These are phyloP conservation scores for Pascua guehoae DNA, from an alignment of 1,284 basidiomycete genomes.

Conservation along the genomic window DNA sequence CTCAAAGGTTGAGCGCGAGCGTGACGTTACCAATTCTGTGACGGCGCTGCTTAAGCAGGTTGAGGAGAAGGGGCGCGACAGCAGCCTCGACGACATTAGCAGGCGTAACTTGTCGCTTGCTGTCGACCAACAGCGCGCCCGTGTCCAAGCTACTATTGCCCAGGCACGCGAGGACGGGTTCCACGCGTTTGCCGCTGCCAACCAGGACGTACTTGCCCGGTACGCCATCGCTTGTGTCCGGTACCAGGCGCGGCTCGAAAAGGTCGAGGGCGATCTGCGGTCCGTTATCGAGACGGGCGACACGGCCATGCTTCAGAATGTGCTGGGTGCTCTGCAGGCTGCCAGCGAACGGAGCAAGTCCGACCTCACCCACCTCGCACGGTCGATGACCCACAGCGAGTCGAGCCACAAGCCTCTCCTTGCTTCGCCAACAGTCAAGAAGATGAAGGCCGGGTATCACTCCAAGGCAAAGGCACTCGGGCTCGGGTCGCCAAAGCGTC, in stretches of 20 bases:
- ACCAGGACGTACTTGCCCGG: slow-evolving; percentile 63
- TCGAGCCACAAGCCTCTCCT: too few species aligned
- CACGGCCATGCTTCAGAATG: too few species aligned
- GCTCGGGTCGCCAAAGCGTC: too few species aligned
- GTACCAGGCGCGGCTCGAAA: slow-evolving; percentile 67
- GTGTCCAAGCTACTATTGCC: slow-evolving; percentile 68
- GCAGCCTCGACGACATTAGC: slow-evolving; percentile 66
- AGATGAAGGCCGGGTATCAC: too few species aligned
- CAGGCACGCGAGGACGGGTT: slow-evolving; percentile 67
- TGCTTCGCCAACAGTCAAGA: too few species aligned
- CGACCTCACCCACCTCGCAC: too few species aligned
- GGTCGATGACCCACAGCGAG: too few species aligned
- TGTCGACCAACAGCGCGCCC: slow-evolving; percentile 62
- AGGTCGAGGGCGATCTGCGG: slow-evolving; percentile 29
- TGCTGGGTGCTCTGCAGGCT: too few species aligned
- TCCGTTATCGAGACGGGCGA: too few species aligned
- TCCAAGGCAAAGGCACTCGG: too few species aligned
- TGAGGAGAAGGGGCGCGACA: slow-evolving; percentile 71
- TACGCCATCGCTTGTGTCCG: slow-evolving; percentile 59
- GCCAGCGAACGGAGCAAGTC: too few species aligned
- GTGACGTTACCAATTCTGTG: slow-evolving; percentile 57
- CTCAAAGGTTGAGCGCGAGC: slow-evolving; percentile 62
- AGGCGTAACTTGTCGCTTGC: slow-evolving; percentile 70
- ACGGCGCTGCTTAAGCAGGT: slow-evolving; percentile 80
- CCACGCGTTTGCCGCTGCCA: slow-evolving; percentile 60